These are phyloP conservation scores for Penicillium sp. DNA, from an alignment of 2,329 filamentous ascomycete species.

Conservation along the genomic window DNA sequence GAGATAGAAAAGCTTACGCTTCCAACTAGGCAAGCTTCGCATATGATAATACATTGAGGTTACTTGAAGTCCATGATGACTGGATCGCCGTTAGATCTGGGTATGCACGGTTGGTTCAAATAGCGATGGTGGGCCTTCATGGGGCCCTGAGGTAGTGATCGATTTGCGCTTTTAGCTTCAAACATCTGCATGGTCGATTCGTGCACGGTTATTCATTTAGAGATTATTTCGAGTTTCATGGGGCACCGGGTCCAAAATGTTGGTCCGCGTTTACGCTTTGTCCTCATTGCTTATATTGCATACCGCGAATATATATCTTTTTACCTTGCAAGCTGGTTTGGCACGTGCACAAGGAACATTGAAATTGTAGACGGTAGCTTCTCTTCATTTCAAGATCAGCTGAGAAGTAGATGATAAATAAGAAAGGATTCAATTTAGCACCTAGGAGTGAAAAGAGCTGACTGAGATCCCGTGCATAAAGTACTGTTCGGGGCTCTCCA, in stretches of 20 bases:
- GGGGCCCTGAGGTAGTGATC: too few species aligned
- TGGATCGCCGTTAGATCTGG: conserved; percentile 6
- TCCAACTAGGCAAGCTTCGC: too few species aligned
- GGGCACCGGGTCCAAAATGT: neutral
- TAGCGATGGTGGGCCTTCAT: conserved; percentile 1
- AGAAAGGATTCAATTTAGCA: neutral
- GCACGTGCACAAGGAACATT: neutral
- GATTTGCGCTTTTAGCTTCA: neutral
- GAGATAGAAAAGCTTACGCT: neutral
- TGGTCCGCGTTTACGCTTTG: neutral
- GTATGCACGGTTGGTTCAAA: conserved; percentile 11
- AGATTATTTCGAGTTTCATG: neutral
- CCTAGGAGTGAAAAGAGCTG: neutral
- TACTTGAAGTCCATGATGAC: neutral
- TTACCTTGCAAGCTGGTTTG: neutral
- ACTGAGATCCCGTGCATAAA: neutral
- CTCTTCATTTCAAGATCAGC: too few species aligned
- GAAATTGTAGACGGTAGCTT: neutral
- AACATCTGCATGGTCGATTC: neutral
- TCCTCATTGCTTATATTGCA: neutral
- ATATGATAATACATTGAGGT: neutral
- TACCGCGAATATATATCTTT: neutral
- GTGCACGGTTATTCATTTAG: neutral
- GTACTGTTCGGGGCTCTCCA: conserved; percentile 7
- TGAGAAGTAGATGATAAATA: neutral